These are phyloP conservation scores for Metschnikowia kofuensis DNA, from an alignment of 805 yeast species.

Conservation along the genomic window DNA sequence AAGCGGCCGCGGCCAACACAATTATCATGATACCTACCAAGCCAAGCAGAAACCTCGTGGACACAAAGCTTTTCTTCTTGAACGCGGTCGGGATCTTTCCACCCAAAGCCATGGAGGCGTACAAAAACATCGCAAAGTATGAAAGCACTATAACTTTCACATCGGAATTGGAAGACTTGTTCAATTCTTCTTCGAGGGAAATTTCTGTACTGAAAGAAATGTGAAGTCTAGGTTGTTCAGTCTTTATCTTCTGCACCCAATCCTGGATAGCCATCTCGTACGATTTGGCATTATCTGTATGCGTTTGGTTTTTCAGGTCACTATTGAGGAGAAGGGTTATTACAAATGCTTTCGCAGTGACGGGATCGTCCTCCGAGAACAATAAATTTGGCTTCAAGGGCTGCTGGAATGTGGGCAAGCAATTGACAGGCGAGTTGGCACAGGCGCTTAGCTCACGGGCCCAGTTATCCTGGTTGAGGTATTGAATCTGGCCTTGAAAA, in stretches of 20 bases:
- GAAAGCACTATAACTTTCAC: slow-evolving; percentile 66
- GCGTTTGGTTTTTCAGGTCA: slow-evolving; percentile 37
- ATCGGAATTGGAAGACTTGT: slow-evolving; percentile 79
- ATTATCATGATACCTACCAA: slow-evolving; percentile 83
- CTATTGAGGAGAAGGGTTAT: slow-evolving; percentile 70
- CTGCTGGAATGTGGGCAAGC: slow-evolving; percentile 88
- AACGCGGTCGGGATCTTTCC: slow-evolving; percentile 47
- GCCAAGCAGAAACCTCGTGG: slow-evolving; percentile 74
- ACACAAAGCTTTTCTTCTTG: slow-evolving; percentile 29
- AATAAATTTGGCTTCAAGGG: slow-evolving; percentile 73
- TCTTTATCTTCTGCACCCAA: slow-evolving; percentile 43
- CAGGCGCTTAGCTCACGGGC: slow-evolving; percentile 52
- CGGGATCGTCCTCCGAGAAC: slow-evolving; percentile 51
- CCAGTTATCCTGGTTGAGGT: slow-evolving; percentile 58
- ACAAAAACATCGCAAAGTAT: slow-evolving; percentile 80
- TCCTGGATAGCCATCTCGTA: slow-evolving; percentile 76
- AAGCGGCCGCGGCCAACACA: slow-evolving; percentile 70
- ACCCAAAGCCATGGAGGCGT: slow-evolving; percentile 80
- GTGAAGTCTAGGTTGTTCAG: slow-evolving; percentile 57
- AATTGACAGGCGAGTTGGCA: slow-evolving; percentile 78
- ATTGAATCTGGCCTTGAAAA: slow-evolving; percentile 60
- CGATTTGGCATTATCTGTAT: slow-evolving; percentile 37
- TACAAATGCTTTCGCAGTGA: slow-evolving; percentile 69
- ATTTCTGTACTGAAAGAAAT: slow-evolving; percentile 78
- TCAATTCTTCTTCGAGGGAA: slow-evolving; percentile 81